phyloP scores from a whole-genome alignment of 495 filamentous ascomycete species.

The Elaphomyces granulatus region DNA sequence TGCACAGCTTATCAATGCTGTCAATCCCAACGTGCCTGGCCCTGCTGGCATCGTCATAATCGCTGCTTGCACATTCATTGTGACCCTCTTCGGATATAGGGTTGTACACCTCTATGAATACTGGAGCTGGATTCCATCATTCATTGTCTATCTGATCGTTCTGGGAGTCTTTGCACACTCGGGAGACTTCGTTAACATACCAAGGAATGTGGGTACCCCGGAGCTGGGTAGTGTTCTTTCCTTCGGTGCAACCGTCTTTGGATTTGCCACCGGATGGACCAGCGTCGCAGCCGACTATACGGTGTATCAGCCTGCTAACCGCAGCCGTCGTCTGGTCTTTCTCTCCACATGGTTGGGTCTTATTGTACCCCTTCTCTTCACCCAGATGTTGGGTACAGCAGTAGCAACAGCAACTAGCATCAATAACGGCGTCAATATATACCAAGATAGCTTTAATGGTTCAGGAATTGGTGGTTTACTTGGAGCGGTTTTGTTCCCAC shows the following conservation, averaged over 20 bases:
- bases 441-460: constrained; percentile 41
- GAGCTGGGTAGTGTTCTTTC: constrained; percentile 54
- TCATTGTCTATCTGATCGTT: constrained; percentile 65
- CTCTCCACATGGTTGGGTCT: constrained; percentile 55
- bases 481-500: constrained; percentile 47
- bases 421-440: constrained; percentile 37
- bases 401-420: constrained; percentile 46
- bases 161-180: constrained; percentile 61
- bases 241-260: constrained; percentile 59
- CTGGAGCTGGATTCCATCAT: constrained; percentile 65
- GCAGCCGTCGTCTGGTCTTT: constrained; percentile 48
- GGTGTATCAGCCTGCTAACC: constrained; percentile 57
- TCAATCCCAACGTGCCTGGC: constrained; percentile 55
- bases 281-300: constrained; percentile 73
- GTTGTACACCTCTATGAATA: constrained; percentile 70
- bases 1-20: constrained; percentile 63
- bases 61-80: constrained; percentile 50
- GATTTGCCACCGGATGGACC: constrained; percentile 72
- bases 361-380: constrained; percentile 58
- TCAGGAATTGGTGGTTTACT: constrained; percentile 61
- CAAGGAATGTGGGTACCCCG: constrained; percentile 44
- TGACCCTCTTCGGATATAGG: constrained; percentile 66
- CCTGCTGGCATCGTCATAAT: constrained; percentile 69
- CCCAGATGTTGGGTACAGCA: constrained; percentile 65
- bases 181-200: constrained; percentile 53